Evolutionary conservation across 1,284 basidiomycete species (phyloP), one percentile per base, ranked within the genome.

Genomic region (Taiwanofungus camphoratus): DNA sequence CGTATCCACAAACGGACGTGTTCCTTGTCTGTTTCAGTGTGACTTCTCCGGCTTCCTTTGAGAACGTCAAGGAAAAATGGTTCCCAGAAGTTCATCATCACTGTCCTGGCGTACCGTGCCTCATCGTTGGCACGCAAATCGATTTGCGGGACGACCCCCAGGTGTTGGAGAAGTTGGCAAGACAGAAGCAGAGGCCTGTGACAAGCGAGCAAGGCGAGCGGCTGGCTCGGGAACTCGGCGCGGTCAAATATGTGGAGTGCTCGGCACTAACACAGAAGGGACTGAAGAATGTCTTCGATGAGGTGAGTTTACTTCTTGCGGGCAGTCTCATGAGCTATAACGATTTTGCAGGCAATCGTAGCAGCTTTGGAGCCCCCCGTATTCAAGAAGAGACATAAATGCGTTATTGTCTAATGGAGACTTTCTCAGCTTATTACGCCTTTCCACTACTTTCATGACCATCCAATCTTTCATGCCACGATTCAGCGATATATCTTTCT

Each of bases 31-130:
- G 95, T 73, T 99, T 98, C 76, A 95, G 91, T 61, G 96, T 99
- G 54, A 97, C 94, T 24, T 95, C 91, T 19, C 96, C 95, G 4
- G 94, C 96, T 29, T 97, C 93, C 41, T 99, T 97, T 63, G 95
- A 99, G 69, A 99, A 99, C 86, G 95, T 99, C 59, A 98, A 96
- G 78, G 95, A 99, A 71, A 99, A 99, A 68, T 99, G 95, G 95
- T 97, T 98, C 79, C 96, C 95, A 21, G 96, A 99, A 73, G 95
- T 99, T 40, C 93, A 94, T 66, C 95, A 99, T 68, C 95, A 99
- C 66, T 99, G 96, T 76, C 96, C 96, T n/a, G 95, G 95, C 47
- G 95, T 98, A 45, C 95, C 95, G 52, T 97, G 94, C 76, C 82
- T 99, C 58, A 97, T 99, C 60, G 95, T 99, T 44, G 95, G 96